Conservation (phyloP, 75 land plant genomes). For the Selaginella tamariscina region DNA sequence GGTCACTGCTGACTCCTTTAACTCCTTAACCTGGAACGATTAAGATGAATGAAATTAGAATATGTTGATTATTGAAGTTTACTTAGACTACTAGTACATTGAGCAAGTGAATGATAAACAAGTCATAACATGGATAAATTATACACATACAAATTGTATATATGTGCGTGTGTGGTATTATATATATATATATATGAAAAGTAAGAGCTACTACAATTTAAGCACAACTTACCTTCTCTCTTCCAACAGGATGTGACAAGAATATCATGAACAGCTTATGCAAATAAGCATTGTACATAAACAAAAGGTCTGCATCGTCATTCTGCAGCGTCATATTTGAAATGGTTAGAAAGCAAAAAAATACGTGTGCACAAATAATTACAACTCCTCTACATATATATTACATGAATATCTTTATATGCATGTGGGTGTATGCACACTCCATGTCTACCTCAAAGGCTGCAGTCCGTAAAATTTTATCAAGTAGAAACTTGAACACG, state of each 20-base stretch:
- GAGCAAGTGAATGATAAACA: background rate
- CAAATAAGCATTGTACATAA: slow-evolving; percentile 73
- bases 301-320: slow-evolving; percentile 89
- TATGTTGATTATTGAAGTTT: too few relatives aligned
- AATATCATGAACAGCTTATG: slow-evolving; percentile 81
- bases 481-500: slow-evolving; percentile 60
- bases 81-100: too few relatives aligned
- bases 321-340: slow-evolving; percentile 40
- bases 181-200: background rate
- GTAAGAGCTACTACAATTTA: background rate
- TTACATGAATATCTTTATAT: too few relatives aligned
- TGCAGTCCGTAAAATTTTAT: slow-evolving; percentile 54
- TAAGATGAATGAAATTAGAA: slow-evolving; percentile 2
- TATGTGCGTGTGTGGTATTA: too few relatives aligned
- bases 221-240: slow-evolving; percentile 57
- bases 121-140: background rate
- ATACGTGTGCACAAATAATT: background rate
- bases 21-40: slow-evolving; percentile 90
- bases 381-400: too few relatives aligned
- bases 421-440: too few relatives aligned
- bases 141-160: too few relatives aligned
- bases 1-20: slow-evolving; percentile 81
- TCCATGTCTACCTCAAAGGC: slow-evolving; percentile 86
- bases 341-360: background rate
- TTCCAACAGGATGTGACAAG: slow-evolving; percentile 70